Evolutionary conservation across 805 yeast genomes (phyloP), one percentile per base, ranked within the genome.

Genomic region (Pichia phayaonensis): DNA sequence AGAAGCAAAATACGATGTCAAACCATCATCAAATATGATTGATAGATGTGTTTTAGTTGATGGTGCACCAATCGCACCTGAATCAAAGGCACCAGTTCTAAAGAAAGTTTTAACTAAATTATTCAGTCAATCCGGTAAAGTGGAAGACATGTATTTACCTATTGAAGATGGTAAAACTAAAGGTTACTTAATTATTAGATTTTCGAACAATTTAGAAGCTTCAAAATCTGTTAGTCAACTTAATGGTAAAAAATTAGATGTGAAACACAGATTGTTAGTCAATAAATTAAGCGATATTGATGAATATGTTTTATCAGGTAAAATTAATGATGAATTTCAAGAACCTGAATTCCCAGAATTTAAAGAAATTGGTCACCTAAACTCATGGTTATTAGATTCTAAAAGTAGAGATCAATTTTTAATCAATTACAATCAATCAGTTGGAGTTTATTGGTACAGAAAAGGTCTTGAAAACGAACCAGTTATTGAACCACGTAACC

Each of bases 41-140:
- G 96, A 87, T 62, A 79, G 79, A 61, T 90, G 80, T 63, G 81
- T 92, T 51, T 86, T 92, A 29, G 85, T 89, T 47, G 97, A 90
- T 66, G 99, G 99, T 45, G 90, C 96, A 12, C 99, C 99, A 58
- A 75, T 89, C 54, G 96, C 96, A 24, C 96, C 97, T 52, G 95
- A 84, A 65, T 67, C 88, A 48, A 94, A 94, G 71, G 86, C 83
- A 47, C 86, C 89, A 50, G 81, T 86, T 52, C 77, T 94, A 64
- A 78, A 83, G 59, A 90, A 88, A 68, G 97, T 95, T 43, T 77
- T 94, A 63, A 79, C 77, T 59, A 92, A 90, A 72, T 76, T 89
- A 48, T 84, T 94, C 63, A 72, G 80, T 45, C 77, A 80, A 56
- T 90, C 81, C 44, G 98, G 97, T 47, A 82, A 81, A 56, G 82